Conservation (phyloP, 768 basidiomycete genomes). For the Lentinula edodes region DNA sequence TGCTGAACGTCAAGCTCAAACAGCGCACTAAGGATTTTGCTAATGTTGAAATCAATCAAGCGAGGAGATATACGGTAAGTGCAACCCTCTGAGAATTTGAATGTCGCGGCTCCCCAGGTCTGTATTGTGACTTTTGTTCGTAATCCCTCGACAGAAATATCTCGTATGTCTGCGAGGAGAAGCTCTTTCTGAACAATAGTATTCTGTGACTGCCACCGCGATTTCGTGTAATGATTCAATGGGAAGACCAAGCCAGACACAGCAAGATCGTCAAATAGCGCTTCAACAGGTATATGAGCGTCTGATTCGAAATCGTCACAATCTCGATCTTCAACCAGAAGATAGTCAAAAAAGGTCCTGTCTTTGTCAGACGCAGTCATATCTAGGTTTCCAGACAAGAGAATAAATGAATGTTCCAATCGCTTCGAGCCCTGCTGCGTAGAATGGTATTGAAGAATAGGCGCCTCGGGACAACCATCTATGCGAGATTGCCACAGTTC, state of each 20-base stretch:
- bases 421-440: conserved; percentile 21
- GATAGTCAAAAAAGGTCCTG: conserved; percentile 37
- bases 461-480: conserved; percentile 44
- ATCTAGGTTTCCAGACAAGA: conserved; percentile 39
- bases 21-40: conserved; percentile 37
- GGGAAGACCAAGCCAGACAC: conserved; percentile 41
- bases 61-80: conserved; percentile 43
- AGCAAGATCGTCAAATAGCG: conserved; percentile 44
- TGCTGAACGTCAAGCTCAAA: conserved; percentile 41
- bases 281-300: conserved; percentile 36
- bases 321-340: conserved; percentile 33
- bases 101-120: conserved; percentile 29
- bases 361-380: conserved; percentile 33
- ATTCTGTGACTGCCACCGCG: conserved; percentile 33
- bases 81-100: conserved; percentile 24
- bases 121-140: conserved; percentile 30
- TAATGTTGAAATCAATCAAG: conserved; percentile 49
- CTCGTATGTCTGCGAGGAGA: conserved; percentile 33
- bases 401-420: conserved; percentile 29
- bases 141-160: conserved; percentile 26
- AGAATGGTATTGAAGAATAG: conserved; percentile 33
- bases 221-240: conserved; percentile 30
- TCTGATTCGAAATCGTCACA: conserved; percentile 11
- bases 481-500: conserved; percentile 45
- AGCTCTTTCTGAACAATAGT: conserved; percentile 31